Evolutionary conservation across 2,329 filamentous ascomycete species (phyloP), one percentile per base, ranked within the genome.

Genomic region (Pleoardoris graminearum): DNA sequence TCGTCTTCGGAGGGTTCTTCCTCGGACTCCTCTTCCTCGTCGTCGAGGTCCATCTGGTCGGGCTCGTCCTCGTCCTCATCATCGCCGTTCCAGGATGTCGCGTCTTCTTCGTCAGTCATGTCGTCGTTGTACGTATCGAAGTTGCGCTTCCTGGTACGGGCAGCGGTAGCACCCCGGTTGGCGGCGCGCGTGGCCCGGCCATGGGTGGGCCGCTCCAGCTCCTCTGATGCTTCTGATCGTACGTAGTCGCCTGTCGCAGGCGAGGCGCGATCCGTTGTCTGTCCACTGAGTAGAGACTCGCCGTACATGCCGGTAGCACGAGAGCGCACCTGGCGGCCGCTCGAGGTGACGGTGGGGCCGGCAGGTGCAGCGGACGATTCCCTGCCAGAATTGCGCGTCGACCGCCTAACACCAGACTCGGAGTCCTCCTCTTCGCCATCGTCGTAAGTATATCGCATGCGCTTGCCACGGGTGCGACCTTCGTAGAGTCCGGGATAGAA

Each of bases 361-460:
- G 79, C 71, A 4, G 82, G 78, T 58, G 93, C 90, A 35, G 84
- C 83, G 0, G 91, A 88, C 0, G 90, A 91, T 57, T 85, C 85
- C 8, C 85, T 81, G 33, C 87, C 83, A 1, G 89, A 91, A 59
- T 91, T 89, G 22, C 93, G 77, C 8, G 77, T 77, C 4, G 84
- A 86, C 41, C 80, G 78, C 38, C 83, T 85, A 16, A 85, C 82
- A 6, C 86, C 83, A 16, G 77, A 76, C 54, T 79, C 92, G 70
- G 86, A 86, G 67, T 83, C 84, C 46, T 76, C 79, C n/a, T 96
- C 91, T 61, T 95, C 90, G 21, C 95, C 90, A 47, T 97, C 92
- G 0, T 91, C 95, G 69, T 90, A 99, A 0, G 91, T 99, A 69
- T 99, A 99, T 74, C 92, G 95, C 76, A 96, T 89, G 55, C 93